These are phyloP conservation scores for Filobasidium floriforme DNA, from an alignment of 768 basidiomycete genomes.

Conservation along the genomic window DNA sequence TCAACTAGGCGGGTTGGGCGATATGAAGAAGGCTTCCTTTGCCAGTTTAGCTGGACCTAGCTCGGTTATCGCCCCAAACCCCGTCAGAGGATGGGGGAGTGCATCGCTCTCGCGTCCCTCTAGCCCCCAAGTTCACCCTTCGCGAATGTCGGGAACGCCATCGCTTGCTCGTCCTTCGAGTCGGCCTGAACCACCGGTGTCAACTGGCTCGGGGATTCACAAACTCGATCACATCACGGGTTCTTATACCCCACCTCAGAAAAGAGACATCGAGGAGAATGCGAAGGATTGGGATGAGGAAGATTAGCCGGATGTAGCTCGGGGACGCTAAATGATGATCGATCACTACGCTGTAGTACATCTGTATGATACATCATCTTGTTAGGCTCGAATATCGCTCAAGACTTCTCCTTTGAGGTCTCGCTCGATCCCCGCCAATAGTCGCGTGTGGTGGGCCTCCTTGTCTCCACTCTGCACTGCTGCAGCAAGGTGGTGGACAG, in stretches of 20 bases:
- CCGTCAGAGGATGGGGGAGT: constrained; percentile 3
- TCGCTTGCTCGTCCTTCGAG: not conserved
- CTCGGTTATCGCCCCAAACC: not conserved
- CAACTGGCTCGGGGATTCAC: constrained; percentile 1
- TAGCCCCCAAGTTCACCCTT: not conserved
- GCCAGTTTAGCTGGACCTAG: not conserved
- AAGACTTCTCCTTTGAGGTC: not conserved
- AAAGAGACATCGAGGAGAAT: not conserved
- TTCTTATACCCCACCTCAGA: not conserved
- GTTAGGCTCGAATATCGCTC: not conserved
- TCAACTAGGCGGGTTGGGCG: constrained; percentile 22
- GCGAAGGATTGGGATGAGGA: constrained; percentile 9
- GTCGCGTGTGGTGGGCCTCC: not conserved
- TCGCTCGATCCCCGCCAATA: not conserved
- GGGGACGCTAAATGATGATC: not conserved
- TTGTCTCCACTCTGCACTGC: not conserved
- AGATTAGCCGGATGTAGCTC: not conserved
- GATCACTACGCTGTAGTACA: not conserved
- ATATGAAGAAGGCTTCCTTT: constrained; percentile 14
- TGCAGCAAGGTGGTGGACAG: constrained; percentile 23
- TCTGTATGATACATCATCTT: too few species aligned
- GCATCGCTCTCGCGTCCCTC: not conserved
- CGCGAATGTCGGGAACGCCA: not conserved
- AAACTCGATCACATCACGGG: constrained; percentile 1
- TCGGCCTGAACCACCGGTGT: not conserved